Base-by-base conservation (phyloP, 768 basidiomycete genomes). In the Xanthoconium purpureum region DNA sequence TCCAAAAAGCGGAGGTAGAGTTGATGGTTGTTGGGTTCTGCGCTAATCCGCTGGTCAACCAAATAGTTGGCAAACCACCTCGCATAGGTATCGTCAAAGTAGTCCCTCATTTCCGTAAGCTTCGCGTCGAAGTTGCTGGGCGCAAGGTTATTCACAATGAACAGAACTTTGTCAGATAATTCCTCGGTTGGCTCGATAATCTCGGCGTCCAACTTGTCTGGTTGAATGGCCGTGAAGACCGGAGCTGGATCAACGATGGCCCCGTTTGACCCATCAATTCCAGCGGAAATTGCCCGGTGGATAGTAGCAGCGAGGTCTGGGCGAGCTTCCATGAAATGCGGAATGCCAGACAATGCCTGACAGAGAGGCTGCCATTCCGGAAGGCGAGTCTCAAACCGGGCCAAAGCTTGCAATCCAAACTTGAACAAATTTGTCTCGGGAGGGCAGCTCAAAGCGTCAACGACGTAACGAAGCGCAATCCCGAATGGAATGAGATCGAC, bases 51-150 rank as follows among this genome's bases (percentile, higher is more conserved):
- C 67, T 98, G 92, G 65, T 95, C 93, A 36, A 99, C 94, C 47
- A 99, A 81, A 72, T 98, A 99, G 69, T 97, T 89, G 44, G 97
- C 96, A 66, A 99, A 97, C 97, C 97, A 99, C 45, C 89, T 82
- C 9, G 92, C 85, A 68, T 94, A 85, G 39, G 83, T 78, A 63
- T 94, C 89, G 45, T 89, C 81, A 73, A 96, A 96, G 54, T 90
- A 78, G 33, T 84, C 84, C 53, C 79, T 80, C 88, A 99, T 94
- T 65, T 98, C 97, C 33, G 75, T 71, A 36, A 94, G 75, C 73
- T 99, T 99, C 28, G 80, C 64, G 37, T 94, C 94, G 58, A 97
- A 95, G 69, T 98, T 99, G 71, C 79, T 90, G 11, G 93, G 91
- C 0, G 96, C 94, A 55, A 99, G 81, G 63, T 99, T 98, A 77